A percentile compares a stretch with the other conserved stretches of the same genome.
phyloP scores from a whole-genome alignment of 2,329 filamentous ascomycete species.

The Colletotrichum euphorbiae region DNA sequence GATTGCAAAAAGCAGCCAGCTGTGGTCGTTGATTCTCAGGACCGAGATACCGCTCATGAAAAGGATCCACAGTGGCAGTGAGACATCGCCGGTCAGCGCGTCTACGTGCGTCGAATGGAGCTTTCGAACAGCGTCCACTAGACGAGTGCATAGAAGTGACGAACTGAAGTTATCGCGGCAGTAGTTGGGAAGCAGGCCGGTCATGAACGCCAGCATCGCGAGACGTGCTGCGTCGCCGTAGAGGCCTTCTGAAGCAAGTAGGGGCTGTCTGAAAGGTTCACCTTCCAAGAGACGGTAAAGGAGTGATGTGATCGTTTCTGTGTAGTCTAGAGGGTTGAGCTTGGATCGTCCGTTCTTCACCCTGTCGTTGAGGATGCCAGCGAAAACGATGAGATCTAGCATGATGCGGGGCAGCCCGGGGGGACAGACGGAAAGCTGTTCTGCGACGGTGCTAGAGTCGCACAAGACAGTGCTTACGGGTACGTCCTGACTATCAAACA shows the following conservation, averaged over 20 bases:
- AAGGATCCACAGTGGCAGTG: background rate
- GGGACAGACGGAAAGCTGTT: background rate
- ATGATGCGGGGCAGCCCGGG: conserved; percentile 7
- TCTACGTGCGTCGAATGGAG: background rate
- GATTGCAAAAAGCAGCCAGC: conserved; percentile 6
- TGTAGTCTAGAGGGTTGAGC: conserved; percentile 20
- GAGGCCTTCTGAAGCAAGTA: conserved; percentile 1
- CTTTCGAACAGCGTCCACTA: background rate
- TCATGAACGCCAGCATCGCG: conserved; percentile 10
- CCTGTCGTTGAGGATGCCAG: conserved; percentile 6
- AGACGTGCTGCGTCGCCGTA: background rate
- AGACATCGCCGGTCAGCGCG: background rate
- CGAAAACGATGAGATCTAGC: conserved; percentile 22
- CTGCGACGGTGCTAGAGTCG: background rate
- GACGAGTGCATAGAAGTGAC: background rate
- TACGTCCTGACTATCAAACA: background rate
- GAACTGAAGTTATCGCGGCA: conserved; percentile 11
- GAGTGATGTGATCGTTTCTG: conserved; percentile 17
- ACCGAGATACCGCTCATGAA: conserved; percentile 9
- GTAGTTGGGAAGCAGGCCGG: conserved; percentile 8
- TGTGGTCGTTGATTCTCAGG: background rate
- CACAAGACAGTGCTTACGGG: background rate
- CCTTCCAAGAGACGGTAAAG: conserved; percentile 22
- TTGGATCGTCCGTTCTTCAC: conserved; percentile 12
- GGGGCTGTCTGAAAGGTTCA: conserved; percentile 5